phyloP scores from a whole-genome alignment of 1,284 basidiomycete genomes.

The Papiliotrema flavescens region DNA sequence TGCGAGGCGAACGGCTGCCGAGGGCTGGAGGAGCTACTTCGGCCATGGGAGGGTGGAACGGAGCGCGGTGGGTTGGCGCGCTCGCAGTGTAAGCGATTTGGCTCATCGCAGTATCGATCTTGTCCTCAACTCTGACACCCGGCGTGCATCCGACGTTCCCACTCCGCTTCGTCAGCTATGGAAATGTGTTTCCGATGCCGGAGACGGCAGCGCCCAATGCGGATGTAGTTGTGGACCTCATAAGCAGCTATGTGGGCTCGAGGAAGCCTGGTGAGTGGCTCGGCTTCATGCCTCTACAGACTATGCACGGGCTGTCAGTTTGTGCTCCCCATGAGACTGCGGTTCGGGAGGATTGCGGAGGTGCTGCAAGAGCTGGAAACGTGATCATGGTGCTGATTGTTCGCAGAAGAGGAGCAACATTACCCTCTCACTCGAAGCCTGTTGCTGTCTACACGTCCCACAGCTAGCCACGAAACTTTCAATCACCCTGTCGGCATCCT shows the following conservation, averaged over 20 bases:
- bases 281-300: neutral
- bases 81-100: neutral
- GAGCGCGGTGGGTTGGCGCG: constrained; percentile 38
- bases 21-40: constrained; percentile 46
- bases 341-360: no score
- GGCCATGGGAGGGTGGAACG: constrained; percentile 46
- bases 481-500: constrained; percentile 48
- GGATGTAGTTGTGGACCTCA: constrained; percentile 46
- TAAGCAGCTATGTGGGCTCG: constrained; percentile 30
- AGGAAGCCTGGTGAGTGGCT: constrained; percentile 27
- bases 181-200: constrained; percentile 35
- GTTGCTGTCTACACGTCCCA: constrained; percentile 41
- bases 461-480: constrained; percentile 47
- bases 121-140: constrained; percentile 44
- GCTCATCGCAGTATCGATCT: constrained; percentile 38
- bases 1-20: constrained; percentile 47
- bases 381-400: no score
- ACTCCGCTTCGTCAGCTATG: constrained; percentile 45
- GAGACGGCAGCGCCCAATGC: constrained; percentile 31
- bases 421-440: constrained; percentile 46
- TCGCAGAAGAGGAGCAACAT: constrained; percentile 42
- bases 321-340: no score
- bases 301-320: neutral
- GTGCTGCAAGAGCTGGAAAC: no score
- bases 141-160: constrained; percentile 46